Conservation (phyloP, 1,139 yeast genomes). For the Hanseniaspora uvarum region DNA sequence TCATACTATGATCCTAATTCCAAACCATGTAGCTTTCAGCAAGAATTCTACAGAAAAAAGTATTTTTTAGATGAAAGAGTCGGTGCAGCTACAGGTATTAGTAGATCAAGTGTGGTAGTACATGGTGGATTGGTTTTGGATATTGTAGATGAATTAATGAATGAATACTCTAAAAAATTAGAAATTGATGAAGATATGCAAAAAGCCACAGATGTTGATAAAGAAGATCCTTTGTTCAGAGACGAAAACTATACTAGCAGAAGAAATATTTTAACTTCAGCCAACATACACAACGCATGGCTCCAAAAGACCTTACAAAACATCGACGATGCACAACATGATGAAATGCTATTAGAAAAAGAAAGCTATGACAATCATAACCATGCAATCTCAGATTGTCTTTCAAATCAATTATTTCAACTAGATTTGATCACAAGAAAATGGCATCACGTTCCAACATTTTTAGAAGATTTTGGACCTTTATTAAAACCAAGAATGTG, state of each 20-base stretch:
- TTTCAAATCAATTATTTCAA: conserved; percentile 49
- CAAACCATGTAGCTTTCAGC: conserved; percentile 15
- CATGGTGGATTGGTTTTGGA: conserved; percentile 43
- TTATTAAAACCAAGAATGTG: conserved; percentile 48
- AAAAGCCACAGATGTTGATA: conserved; percentile 27
- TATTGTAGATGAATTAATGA: conserved; percentile 13
- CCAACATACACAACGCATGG: conserved; percentile 21
- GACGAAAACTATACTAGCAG: neutral
- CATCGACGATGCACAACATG: conserved; percentile 19
- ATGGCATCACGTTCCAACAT: conserved; percentile 41
- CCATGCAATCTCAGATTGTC: conserved; percentile 35
- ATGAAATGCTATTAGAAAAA: conserved; percentile 16
- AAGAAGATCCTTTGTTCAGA: neutral
- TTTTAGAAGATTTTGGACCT: conserved; percentile 20
- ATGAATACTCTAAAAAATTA: neutral
- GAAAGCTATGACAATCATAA: conserved; percentile 21
- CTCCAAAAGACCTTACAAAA: conserved; percentile 26
- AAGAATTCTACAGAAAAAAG: conserved; percentile 21
- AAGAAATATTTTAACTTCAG: conserved; percentile 28
- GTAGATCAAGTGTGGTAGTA: conserved; percentile 49
- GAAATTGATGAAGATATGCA: conserved; percentile 45
- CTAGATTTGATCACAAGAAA: conserved; percentile 46
- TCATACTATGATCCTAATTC: conserved; percentile 15
- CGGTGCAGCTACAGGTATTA: conserved; percentile 52
- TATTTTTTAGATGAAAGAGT: conserved; percentile 46